Percentiles rank a stretch among this genome's conserved stretches.
These are phyloP conservation scores for Sporothrix variecibatus DNA, from an alignment of 2,329 filamentous ascomycete species.

Conservation along the genomic window DNA sequence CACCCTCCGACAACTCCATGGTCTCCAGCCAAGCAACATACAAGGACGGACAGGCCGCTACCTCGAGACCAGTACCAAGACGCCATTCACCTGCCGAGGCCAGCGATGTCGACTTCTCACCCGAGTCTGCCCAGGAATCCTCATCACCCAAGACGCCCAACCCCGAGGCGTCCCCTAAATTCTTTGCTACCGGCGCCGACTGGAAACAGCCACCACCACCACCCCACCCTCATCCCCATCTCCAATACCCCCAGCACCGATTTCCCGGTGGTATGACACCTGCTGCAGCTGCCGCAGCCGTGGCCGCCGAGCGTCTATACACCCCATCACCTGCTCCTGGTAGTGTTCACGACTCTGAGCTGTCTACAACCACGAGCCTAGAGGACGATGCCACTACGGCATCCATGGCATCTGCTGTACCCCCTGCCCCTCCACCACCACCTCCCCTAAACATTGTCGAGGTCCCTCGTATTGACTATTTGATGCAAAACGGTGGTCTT, in stretches of 20 bases:
- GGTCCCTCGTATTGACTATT: conserved; percentile 83
- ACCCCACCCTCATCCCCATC: conserved; percentile 43
- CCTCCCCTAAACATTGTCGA: conserved; percentile 70
- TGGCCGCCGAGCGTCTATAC: conserved; percentile 40
- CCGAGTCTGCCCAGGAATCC: conserved; percentile 53
- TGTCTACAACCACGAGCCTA: conserved; percentile 14
- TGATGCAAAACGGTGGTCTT: conserved; percentile 85
- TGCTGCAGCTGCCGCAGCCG: conserved; percentile 9
- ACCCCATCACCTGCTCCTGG: conserved; percentile 20
- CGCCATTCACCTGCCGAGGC: conserved; percentile 37
- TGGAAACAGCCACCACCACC: conserved; percentile 53
- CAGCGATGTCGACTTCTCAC: conserved; percentile 53
- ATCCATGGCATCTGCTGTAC: conserved; percentile 37
- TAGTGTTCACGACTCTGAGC: conserved; percentile 17
- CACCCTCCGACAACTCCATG: conserved; percentile 56
- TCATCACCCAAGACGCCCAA: conserved; percentile 66
- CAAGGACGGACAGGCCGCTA: neutral
- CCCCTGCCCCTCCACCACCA: conserved; percentile 69
- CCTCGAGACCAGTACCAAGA: conserved; percentile 4
- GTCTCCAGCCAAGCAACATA: conserved; percentile 61
- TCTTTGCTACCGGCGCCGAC: conserved; percentile 24
- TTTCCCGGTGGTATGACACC: neutral
- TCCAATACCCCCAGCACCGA: neutral
- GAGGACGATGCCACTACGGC: conserved; percentile 15
- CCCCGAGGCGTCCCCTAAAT: conserved; percentile 32